Percentiles rank a stretch among this genome's conserved stretches.
Evolutionary conservation across 164 flowering plant genomes (phyloP).

Genomic region (Stephania japonica): DNA sequence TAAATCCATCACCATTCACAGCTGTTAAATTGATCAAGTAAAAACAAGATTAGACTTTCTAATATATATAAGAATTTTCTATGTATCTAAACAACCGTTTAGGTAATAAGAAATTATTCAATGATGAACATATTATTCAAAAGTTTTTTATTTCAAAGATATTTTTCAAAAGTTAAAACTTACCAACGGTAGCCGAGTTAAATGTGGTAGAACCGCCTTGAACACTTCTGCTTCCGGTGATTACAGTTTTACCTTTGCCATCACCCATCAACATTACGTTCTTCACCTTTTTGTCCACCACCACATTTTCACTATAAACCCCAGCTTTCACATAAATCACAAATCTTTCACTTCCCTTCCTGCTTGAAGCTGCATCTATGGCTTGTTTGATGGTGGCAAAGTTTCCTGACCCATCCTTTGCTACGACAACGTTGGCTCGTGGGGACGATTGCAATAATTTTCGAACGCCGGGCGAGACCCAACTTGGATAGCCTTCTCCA

Average conservation of each 20-base stretch:
- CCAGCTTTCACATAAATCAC: neutral
- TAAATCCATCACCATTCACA: conserved; percentile 28
- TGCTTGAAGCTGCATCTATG: conserved; percentile 25
- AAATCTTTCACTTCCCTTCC: conserved; percentile 2
- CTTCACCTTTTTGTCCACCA: neutral
- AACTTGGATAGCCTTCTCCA: neutral
- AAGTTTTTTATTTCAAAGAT: too few relatives aligned
- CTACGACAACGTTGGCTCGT: conserved; percentile 8
- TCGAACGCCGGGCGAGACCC: neutral
- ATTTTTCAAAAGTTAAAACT: conserved; percentile 9
- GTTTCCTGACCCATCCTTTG: conserved; percentile 39
- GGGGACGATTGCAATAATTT: neutral
- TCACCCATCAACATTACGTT: conserved; percentile 58
- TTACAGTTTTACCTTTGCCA: conserved; percentile 40
- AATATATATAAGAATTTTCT: too few relatives aligned
- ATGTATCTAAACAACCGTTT: neutral
- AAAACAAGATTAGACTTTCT: neutral
- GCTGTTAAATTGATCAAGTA: conserved; percentile 11
- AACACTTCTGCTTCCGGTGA: conserved; percentile 48
- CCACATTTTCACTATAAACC: neutral
- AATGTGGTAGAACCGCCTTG: conserved; percentile 51
- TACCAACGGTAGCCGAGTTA: conserved; percentile 56
- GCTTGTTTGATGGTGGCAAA: conserved; percentile 29
- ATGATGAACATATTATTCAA: too few relatives aligned
- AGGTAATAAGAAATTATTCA: too few relatives aligned